A percentile compares a stretch with the other conserved stretches of the same genome.
Conservation (phyloP, 495 filamentous ascomycete species). For the Penicillium lagena region DNA sequence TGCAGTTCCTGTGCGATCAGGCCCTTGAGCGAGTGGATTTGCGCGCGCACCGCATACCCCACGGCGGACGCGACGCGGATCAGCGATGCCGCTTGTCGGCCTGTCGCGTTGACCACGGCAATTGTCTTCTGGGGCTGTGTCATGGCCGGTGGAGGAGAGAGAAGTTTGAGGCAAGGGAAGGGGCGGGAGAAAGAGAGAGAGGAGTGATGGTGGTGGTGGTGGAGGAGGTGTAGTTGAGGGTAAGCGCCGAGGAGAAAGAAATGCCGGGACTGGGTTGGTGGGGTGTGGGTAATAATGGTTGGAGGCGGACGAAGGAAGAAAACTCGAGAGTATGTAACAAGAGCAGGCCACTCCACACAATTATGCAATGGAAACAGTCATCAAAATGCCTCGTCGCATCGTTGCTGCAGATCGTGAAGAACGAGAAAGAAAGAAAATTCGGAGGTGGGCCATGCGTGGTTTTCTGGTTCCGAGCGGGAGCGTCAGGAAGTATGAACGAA, state of each 20-base stretch:
- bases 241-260: background rate
- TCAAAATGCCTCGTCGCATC: constrained; percentile 14
- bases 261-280: constrained; percentile 2
- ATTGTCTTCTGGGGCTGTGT: constrained; percentile 63
- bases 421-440: constrained; percentile 2
- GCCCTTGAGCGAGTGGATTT: constrained; percentile 75
- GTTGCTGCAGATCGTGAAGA: constrained; percentile 7
- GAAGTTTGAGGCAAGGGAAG: constrained; percentile 1
- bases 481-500: background rate
- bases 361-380: constrained; percentile 24
- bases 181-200: constrained; percentile 3
- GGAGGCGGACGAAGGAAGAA: constrained; percentile 11
- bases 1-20: constrained; percentile 78
- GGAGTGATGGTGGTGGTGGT: too few relatives aligned
- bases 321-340: constrained; percentile 25
- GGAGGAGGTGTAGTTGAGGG: background rate
- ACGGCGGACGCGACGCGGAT: constrained; percentile 88
- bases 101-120: constrained; percentile 86
- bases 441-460: background rate
- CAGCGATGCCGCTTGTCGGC: constrained; percentile 88
- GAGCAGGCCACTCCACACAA: constrained; percentile 4
- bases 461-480: constrained; percentile 8
- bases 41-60: constrained; percentile 83
- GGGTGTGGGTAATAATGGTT: constrained; percentile 3
- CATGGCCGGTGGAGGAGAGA: constrained; percentile 15